Evolutionary conservation across 345 rosid species (phyloP).

Genomic region (Sisymbrium irio): DNA sequence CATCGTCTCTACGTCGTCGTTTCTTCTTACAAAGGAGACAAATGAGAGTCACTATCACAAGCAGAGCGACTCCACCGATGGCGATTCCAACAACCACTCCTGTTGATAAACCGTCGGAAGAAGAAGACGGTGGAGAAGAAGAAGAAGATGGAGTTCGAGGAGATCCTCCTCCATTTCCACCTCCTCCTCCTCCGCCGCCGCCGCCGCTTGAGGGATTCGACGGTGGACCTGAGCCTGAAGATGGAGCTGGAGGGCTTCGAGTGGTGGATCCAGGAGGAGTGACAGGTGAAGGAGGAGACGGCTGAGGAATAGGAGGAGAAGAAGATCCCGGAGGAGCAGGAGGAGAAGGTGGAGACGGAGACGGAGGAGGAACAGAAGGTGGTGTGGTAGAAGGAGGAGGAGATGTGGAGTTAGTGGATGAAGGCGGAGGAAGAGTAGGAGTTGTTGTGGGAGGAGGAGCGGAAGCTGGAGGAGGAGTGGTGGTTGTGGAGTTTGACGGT

Average conservation of each 20-base stretch:
- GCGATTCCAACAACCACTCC: conserved; percentile 68
- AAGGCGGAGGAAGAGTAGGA: conserved; percentile 40
- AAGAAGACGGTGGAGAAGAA: conserved; percentile 36
- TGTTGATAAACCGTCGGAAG: conserved; percentile 38
- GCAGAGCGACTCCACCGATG: conserved; percentile 52
- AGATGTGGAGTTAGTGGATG: conserved; percentile 33
- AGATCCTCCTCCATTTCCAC: not conserved
- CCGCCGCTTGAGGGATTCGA: not conserved
- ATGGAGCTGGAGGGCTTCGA: conserved; percentile 37
- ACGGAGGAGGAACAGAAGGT: conserved; percentile 29
- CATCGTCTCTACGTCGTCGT: conserved; percentile 49
- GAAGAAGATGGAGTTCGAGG: conserved; percentile 35
- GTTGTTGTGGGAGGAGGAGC: conserved; percentile 41
- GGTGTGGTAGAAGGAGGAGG: conserved; percentile 33
- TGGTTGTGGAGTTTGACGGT: conserved; percentile 37
- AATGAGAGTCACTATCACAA: conserved; percentile 44
- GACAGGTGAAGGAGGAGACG: conserved; percentile 50
- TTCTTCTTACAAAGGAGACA: conserved; percentile 58
- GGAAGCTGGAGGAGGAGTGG: conserved; percentile 42
- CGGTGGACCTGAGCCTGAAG: conserved; percentile 20
- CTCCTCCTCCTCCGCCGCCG: not conserved
- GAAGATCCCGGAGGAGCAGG: conserved; percentile 11
- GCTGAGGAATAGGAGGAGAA: conserved; percentile 20
- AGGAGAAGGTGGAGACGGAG: conserved; percentile 26
- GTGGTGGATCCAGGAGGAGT: conserved; percentile 21